These are phyloP conservation scores for Naganishia vaughanmartiniae DNA, from an alignment of 768 basidiomycete species.

Conservation along the genomic window DNA sequence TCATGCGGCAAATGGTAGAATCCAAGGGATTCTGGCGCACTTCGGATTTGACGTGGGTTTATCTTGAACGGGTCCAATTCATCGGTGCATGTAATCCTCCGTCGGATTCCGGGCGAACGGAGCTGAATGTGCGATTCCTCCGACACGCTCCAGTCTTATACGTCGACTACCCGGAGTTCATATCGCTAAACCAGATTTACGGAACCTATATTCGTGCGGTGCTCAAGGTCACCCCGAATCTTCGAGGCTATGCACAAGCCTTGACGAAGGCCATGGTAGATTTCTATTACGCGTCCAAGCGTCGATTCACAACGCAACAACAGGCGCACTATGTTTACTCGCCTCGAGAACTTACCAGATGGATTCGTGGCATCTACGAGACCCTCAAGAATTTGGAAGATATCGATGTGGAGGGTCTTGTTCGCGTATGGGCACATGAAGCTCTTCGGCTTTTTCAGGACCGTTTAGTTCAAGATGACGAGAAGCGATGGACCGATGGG, in stretches of 20 bases:
- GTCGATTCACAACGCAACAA: slow-evolving; percentile 89
- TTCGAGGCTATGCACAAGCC: slow-evolving; percentile 87
- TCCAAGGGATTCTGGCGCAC: slow-evolving; percentile 91
- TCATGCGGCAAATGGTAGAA: slow-evolving; percentile 94
- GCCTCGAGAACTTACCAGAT: slow-evolving; percentile 96
- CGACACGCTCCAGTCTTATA: slow-evolving; percentile 95
- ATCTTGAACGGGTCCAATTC: slow-evolving; percentile 96
- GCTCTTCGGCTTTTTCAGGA: slow-evolving; percentile 96
- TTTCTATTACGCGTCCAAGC: slow-evolving; percentile 91
- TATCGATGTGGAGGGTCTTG: slow-evolving; percentile 89
- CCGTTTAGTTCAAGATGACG: slow-evolving; percentile 86
- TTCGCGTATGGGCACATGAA: slow-evolving; percentile 97
- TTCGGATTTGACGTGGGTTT: slow-evolving; percentile 93
- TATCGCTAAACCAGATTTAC: slow-evolving; percentile 96
- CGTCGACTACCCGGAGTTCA: slow-evolving; percentile 98
- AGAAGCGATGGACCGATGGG: slow-evolving; percentile 92
- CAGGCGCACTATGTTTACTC: slow-evolving; percentile 99
- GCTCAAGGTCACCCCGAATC: slow-evolving; percentile 89
- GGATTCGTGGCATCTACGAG: slow-evolving; percentile 96
- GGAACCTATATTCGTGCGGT: slow-evolving; percentile 95
- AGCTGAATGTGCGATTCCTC: slow-evolving; percentile 92
- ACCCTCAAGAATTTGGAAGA: slow-evolving; percentile 90
- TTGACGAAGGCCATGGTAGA: slow-evolving; percentile 96
- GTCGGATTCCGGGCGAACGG: slow-evolving; percentile 98
- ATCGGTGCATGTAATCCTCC: slow-evolving; percentile 99